phyloP scores from a whole-genome alignment of 2,329 filamentous ascomycete genomes.

The Chalara sp. region DNA sequence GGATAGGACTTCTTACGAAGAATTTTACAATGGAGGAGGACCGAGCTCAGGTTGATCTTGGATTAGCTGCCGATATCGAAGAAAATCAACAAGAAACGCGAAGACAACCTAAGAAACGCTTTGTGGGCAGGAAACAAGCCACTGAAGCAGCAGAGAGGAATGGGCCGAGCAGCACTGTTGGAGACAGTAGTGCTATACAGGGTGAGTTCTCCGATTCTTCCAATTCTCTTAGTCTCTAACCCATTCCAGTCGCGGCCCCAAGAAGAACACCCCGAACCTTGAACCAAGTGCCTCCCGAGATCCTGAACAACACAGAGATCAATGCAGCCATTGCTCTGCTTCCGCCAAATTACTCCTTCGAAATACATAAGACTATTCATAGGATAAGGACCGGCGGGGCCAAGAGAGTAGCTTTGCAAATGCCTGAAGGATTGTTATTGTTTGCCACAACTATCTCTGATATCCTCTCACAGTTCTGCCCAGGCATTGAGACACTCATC shows the following conservation, averaged over 20 bases:
- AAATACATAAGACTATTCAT: conserved; percentile 97
- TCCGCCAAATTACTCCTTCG: conserved; percentile 95
- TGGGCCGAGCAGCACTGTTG: conserved; percentile 27
- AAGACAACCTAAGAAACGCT: conserved; percentile 83
- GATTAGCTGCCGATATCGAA: conserved; percentile 61
- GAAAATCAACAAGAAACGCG: conserved; percentile 41
- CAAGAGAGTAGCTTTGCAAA: conserved; percentile 86
- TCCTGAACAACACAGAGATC: conserved; percentile 77
- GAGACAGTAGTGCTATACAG: conserved; percentile 62
- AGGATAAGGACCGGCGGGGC: conserved; percentile 75
- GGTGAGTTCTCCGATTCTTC: conserved; percentile 39
- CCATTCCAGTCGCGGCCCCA: conserved; percentile 57
- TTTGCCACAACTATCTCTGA: conserved; percentile 98
- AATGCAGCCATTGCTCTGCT: conserved; percentile 82
- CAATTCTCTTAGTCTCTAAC: conserved; percentile 11
- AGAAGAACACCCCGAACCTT: conserved; percentile 71
- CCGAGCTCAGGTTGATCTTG: conserved; percentile 61
- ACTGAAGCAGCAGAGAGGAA: conserved; percentile 45
- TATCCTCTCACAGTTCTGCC: conserved; percentile 90
- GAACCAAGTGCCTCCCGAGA: conserved; percentile 84
- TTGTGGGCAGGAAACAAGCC: conserved; percentile 76
- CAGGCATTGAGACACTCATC: conserved; percentile 85
- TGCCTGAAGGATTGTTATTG: conserved; percentile 89
- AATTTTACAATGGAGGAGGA: conserved; percentile 69
- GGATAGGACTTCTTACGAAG: too few relatives aligned